These are phyloP conservation scores for Sugiyamaella lignohabitans DNA, from an alignment of 805 yeast genomes.

Conservation along the genomic window DNA sequence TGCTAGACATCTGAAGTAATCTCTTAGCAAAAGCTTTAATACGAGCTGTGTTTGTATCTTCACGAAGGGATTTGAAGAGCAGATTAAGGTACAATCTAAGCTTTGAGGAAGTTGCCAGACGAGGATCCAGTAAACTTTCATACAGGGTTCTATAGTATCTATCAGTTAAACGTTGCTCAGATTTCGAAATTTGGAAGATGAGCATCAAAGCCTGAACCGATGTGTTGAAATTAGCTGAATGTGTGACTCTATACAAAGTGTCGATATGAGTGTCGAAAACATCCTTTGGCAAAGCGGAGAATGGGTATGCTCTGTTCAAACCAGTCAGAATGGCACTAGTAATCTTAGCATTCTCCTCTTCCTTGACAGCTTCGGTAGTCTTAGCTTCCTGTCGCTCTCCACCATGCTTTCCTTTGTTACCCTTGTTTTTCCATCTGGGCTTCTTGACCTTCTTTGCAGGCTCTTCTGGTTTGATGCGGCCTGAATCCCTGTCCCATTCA, in stretches of 20 bases:
- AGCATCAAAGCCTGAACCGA: conserved; percentile 86
- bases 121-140: conserved; percentile 79
- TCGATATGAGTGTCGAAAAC: conserved; percentile 69
- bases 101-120: conserved; percentile 80
- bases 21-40: conserved; percentile 88
- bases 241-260: conserved; percentile 83
- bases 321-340: conserved; percentile 92
- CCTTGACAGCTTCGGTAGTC: conserved; percentile 30
- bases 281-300: conserved; percentile 62
- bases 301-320: conserved; percentile 92
- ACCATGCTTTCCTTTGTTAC: conserved; percentile 77
- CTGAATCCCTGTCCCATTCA: conserved; percentile 50
- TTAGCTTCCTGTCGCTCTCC: conserved; percentile 35
- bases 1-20: conserved; percentile 73
- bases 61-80: conserved; percentile 73
- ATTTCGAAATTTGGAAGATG: conserved; percentile 68
- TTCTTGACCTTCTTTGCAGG: conserved; percentile 44
- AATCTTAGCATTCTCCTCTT: conserved; percentile 77
- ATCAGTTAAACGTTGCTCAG: conserved; percentile 38
- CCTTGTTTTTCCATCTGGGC: conserved; percentile 62
- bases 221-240: conserved; percentile 89
- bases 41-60: conserved; percentile 54
- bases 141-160: conserved; percentile 84
- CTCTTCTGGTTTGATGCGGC: conserved; percentile 30
- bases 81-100: conserved; percentile 88